Percentiles rank a stretch among this genome's conserved stretches.
phyloP scores from a whole-genome alignment of 2,329 filamentous ascomycete genomes.

The Talaromyces sp. region DNA sequence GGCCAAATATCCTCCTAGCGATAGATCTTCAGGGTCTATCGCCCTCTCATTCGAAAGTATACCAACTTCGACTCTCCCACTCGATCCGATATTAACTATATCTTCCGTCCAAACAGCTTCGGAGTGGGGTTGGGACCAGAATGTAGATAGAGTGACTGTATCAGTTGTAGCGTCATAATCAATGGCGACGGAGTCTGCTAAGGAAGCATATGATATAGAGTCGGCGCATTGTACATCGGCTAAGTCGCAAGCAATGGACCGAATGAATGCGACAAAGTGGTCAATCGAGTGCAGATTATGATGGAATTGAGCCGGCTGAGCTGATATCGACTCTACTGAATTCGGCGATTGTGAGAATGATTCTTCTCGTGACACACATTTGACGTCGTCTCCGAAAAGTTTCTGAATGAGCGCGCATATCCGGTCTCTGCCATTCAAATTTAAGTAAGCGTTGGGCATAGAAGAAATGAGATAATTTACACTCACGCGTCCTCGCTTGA shows the following conservation, averaged over 20 bases:
- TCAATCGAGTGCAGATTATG: conserved; percentile 58
- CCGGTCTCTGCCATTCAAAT: conserved; percentile 35
- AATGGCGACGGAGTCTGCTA: conserved; percentile 67
- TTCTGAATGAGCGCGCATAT: conserved; percentile 59
- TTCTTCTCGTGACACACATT: conserved; percentile 54
- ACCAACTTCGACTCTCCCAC: conserved; percentile 71
- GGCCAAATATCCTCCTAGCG: conserved; percentile 72
- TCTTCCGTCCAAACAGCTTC: conserved; percentile 46
- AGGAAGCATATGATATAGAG: conserved; percentile 45
- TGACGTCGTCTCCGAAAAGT: conserved; percentile 53
- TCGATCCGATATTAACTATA: conserved; percentile 29
- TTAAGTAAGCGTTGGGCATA: conserved; percentile 12
- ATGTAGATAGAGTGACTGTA: conserved; percentile 60
- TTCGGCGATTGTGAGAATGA: conserved; percentile 62
- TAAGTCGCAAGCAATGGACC: conserved; percentile 51
- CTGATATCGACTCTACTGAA: conserved; percentile 58
- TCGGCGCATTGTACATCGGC: conserved; percentile 50
- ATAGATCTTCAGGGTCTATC: conserved; percentile 66
- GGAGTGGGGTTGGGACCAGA: conserved; percentile 51
- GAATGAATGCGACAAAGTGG: conserved; percentile 53
- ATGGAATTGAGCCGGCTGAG: conserved; percentile 63
- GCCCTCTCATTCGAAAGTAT: conserved; percentile 63
- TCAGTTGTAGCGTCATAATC: conserved; percentile 70
- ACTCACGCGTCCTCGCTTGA: conserved; percentile 37
- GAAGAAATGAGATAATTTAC: neutral